phyloP scores from a whole-genome alignment of 306 rosid genomes.

The Gleditsia sinensis region DNA sequence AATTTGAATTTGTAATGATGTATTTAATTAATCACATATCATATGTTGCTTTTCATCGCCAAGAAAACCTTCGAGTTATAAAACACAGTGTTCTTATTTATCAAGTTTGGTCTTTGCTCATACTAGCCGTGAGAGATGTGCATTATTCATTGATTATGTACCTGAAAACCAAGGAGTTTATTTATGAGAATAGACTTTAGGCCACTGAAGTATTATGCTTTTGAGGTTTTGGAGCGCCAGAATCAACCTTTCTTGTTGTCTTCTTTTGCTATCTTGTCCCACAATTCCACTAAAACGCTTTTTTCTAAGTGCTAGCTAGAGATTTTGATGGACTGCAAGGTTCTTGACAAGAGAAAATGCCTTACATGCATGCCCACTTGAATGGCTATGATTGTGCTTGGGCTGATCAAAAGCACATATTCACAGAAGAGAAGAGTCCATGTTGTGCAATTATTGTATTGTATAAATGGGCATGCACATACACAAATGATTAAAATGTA shows the following conservation, averaged over 20 bases:
- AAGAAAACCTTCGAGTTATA: no score
- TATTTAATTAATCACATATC: no score
- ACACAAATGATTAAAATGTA: not conserved
- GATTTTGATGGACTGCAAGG: conserved; percentile 16
- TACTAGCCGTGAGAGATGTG: not conserved
- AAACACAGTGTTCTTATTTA: no score
- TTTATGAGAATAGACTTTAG: not conserved
- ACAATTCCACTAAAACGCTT: conserved; percentile 28
- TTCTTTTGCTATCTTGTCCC: conserved; percentile 2
- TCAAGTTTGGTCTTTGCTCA: no score
- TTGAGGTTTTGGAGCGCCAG: not conserved
- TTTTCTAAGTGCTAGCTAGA: conserved; percentile 13
- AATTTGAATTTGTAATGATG: no score
- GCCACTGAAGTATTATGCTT: not conserved
- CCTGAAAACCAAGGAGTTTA: no score
- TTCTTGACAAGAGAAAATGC: not conserved
- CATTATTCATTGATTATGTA: not conserved
- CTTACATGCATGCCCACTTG: conserved; percentile 23
- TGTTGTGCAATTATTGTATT: not conserved
- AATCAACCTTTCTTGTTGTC: conserved; percentile 6
- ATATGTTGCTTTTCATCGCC: no score
- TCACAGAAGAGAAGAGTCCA: not conserved
- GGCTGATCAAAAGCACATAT: not conserved
- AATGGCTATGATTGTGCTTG: conserved; percentile 17
- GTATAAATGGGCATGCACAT: conserved; percentile 1